A percentile compares a stretch with the other conserved stretches of the same genome.
Evolutionary conservation across 1,284 basidiomycete species (phyloP).

Genomic region (Farysia itapuensis): DNA sequence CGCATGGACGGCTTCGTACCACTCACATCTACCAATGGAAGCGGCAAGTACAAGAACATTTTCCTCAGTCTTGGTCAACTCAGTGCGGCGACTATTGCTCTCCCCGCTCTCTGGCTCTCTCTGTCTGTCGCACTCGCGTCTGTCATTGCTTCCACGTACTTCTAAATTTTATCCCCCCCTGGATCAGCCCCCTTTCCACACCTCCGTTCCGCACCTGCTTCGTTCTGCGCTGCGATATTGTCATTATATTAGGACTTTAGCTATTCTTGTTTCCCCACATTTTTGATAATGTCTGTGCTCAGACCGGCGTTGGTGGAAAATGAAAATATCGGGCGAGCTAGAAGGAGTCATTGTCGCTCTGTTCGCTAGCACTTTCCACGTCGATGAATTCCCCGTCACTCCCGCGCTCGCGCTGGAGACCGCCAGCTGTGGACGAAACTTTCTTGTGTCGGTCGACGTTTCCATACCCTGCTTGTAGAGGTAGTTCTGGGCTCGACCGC

Average conservation of each 20-base stretch:
- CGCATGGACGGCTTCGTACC: constrained; percentile 41
- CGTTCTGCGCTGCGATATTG: too few species aligned
- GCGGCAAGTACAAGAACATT: constrained; percentile 42
- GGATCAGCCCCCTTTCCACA: not conserved
- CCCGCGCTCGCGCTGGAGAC: constrained; percentile 26
- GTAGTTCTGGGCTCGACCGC: not conserved
- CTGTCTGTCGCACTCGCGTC: not conserved
- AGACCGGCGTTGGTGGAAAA: too few species aligned
- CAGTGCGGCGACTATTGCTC: not conserved
- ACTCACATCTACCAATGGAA: constrained; percentile 34
- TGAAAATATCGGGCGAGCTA: too few species aligned
- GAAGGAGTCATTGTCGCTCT: constrained; percentile 36
- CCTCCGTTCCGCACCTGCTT: not conserved
- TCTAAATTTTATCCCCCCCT: not conserved
- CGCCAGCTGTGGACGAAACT: not conserved
- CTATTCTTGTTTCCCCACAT: too few species aligned
- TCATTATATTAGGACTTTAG: too few species aligned
- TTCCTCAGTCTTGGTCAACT: constrained; percentile 37
- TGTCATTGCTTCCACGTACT: not conserved
- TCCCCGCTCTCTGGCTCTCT: constrained; percentile 3
- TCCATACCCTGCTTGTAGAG: not conserved
- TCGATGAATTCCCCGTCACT: constrained; percentile 42
- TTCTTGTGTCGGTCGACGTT: not conserved
- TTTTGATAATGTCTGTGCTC: too few species aligned
- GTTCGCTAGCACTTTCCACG: constrained; percentile 33